phyloP scores from a whole-genome alignment of 2,329 filamentous ascomycete species.

The Nigrospora osmanthi region DNA sequence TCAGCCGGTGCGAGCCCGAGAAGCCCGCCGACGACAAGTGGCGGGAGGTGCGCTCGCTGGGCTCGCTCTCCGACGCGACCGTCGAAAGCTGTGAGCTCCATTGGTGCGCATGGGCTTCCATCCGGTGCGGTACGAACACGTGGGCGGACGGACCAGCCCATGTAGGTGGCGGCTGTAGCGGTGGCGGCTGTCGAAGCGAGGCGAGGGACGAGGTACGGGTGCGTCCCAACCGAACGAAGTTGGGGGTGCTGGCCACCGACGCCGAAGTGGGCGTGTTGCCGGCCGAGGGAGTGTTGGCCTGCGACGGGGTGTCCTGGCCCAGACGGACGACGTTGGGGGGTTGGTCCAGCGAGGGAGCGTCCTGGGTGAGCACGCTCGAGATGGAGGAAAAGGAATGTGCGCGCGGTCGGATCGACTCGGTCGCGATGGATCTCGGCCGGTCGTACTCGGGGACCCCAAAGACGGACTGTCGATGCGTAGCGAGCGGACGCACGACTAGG shows the following conservation, averaged over 20 bases:
- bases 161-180: slow-evolving; percentile 15
- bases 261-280: slow-evolving; percentile 3
- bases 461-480: slow-evolving; percentile 36
- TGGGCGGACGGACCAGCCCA: slow-evolving; percentile 15
- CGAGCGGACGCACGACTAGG: slow-evolving; percentile 47
- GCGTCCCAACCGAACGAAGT: slow-evolving; percentile 26
- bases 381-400: slow-evolving; percentile 45
- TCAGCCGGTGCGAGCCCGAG: slow-evolving; percentile 36
- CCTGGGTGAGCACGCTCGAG: slow-evolving; percentile 44
- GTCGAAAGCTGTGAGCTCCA: slow-evolving; percentile 60
- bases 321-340: slow-evolving; percentile 31
- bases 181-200: slow-evolving; percentile 1
- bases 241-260: slow-evolving; percentile 28
- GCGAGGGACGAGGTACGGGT: slow-evolving; percentile 19
- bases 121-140: slow-evolving; percentile 18
- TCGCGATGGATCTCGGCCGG: slow-evolving; percentile 34
- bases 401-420: slow-evolving; percentile 43
- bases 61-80: slow-evolving; percentile 55
- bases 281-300: background rate
- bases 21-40: slow-evolving; percentile 30
- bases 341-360: slow-evolving; percentile 28
- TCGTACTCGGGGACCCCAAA: slow-evolving; percentile 41
- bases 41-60: slow-evolving; percentile 40
- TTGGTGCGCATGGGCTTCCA: slow-evolving; percentile 45
- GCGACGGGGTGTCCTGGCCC: slow-evolving; percentile 18